Percentiles rank a stretch among this genome's conserved stretches.
These are phyloP conservation scores for Fistulifera pelliculosa DNA, from an alignment of 108 stramenopile genomes.

Conservation along the genomic window DNA sequence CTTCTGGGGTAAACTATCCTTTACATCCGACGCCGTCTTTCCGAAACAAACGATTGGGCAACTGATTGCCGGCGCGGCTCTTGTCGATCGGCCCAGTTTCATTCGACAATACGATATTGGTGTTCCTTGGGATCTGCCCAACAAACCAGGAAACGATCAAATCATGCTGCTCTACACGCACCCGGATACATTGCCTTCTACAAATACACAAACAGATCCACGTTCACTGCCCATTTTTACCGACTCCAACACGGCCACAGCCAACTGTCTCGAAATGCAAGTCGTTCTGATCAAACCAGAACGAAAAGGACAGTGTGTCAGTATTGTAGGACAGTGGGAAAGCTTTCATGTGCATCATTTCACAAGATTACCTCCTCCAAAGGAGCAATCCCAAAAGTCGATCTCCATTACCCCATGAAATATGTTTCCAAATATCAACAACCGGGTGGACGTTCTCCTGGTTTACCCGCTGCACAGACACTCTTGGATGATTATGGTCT, in stretches of 20 bases:
- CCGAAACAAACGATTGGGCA: not conserved
- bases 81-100: not conserved
- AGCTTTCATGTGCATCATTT: not conserved
- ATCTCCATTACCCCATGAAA: slow-evolving; percentile 21
- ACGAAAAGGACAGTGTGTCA: not conserved
- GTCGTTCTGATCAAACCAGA: not conserved
- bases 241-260: not conserved
- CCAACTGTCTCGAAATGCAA: not conserved
- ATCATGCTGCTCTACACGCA: not conserved
- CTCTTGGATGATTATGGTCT: not conserved
- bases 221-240: not conserved
- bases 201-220: not conserved
- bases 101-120: not conserved
- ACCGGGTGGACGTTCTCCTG: slow-evolving; percentile 25
- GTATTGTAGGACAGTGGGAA: slow-evolving; percentile 1
- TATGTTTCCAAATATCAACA: slow-evolving; percentile 43
- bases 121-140: not conserved
- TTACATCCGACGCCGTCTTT: too few relatives aligned
- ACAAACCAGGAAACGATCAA: not conserved
- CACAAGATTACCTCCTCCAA: not conserved
- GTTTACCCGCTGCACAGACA: slow-evolving; percentile 1
- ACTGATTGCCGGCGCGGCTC: not conserved
- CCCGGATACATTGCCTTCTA: not conserved
- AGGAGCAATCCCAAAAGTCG: not conserved
- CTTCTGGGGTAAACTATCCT: too few relatives aligned